A percentile compares a stretch with the other conserved stretches of the same genome.
Evolutionary conservation across 2,329 filamentous ascomycete genomes (phyloP).

Genomic region (Fusarium sp.): DNA sequence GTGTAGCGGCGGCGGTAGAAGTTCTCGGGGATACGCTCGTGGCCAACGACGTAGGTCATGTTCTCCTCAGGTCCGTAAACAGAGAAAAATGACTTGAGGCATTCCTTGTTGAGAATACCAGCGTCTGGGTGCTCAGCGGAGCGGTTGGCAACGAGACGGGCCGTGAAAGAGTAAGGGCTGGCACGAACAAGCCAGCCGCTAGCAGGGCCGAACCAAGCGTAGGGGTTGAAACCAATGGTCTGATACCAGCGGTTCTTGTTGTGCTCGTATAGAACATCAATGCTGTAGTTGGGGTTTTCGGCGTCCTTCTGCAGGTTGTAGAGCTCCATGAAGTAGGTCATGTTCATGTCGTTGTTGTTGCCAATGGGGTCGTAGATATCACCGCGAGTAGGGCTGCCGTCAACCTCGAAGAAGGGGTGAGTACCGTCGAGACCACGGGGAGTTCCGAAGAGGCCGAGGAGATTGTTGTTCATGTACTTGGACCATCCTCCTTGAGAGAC

Average conservation of each 20-base stretch:
- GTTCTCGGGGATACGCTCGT: constrained; percentile 61
- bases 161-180: constrained; percentile 57
- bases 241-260: constrained; percentile 56
- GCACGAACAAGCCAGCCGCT: constrained; percentile 59
- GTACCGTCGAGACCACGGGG: constrained; percentile 59
- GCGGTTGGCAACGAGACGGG: constrained; percentile 55
- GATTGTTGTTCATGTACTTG: constrained; percentile 53
- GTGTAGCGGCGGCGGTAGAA: constrained; percentile 55
- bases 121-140: constrained; percentile 50
- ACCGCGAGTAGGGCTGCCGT: constrained; percentile 61
- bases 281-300: constrained; percentile 42
- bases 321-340: constrained; percentile 59
- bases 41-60: constrained; percentile 56
- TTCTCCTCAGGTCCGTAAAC: constrained; percentile 50
- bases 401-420: constrained; percentile 65
- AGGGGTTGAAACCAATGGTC: constrained; percentile 59
- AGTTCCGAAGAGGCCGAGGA: constrained; percentile 53
- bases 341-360: constrained; percentile 60
- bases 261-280: constrained; percentile 54
- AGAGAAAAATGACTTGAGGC: constrained; percentile 57
- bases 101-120: constrained; percentile 45
- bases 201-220: constrained; percentile 64
- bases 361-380: constrained; percentile 60
- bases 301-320: constrained; percentile 54
- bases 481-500: constrained; percentile 42